These are phyloP conservation scores for Ophiostoma australiae DNA, from an alignment of 2,329 filamentous ascomycete species.

Conservation along the genomic window DNA sequence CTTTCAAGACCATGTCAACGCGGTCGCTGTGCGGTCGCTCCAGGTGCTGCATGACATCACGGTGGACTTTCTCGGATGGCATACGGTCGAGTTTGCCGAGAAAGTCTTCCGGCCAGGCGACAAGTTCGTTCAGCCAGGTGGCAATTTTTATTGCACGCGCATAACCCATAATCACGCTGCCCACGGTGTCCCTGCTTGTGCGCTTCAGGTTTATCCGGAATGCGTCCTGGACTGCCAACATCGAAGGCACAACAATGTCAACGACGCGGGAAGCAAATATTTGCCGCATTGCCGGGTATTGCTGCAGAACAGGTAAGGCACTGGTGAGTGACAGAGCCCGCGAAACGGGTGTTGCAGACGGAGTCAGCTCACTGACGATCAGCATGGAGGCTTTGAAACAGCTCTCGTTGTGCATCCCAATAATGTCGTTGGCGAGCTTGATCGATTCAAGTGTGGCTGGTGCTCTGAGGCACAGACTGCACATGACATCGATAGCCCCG, in stretches of 20 bases:
- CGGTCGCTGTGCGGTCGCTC: slow-evolving; percentile 17
- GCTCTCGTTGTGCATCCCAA: slow-evolving; percentile 21
- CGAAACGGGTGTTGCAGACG: slow-evolving; percentile 21
- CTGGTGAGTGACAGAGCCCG: slow-evolving; percentile 27
- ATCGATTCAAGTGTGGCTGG: slow-evolving; percentile 24
- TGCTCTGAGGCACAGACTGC: slow-evolving; percentile 25
- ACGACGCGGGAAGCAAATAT: slow-evolving; percentile 22
- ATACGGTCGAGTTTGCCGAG: slow-evolving; percentile 24
- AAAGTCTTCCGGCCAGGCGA: slow-evolving; percentile 23
- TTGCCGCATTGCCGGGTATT: slow-evolving; percentile 19
- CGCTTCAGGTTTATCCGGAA: slow-evolving; percentile 23
- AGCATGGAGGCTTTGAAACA: slow-evolving; percentile 25
- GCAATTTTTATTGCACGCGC: slow-evolving; percentile 24
- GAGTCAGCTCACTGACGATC: slow-evolving; percentile 21
- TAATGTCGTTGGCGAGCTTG: slow-evolving; percentile 24
- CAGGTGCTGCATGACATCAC: slow-evolving; percentile 27
- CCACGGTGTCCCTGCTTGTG: slow-evolving; percentile 25
- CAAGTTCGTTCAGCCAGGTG: slow-evolving; percentile 24
- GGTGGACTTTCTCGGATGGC: slow-evolving; percentile 25
- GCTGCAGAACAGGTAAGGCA: slow-evolving; percentile 23
- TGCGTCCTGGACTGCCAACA: slow-evolving; percentile 25
- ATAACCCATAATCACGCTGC: slow-evolving; percentile 26
- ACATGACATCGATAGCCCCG: slow-evolving; percentile 27
- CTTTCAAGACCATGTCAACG: slow-evolving; percentile 15
- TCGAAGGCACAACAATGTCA: slow-evolving; percentile 22